A percentile compares a stretch with the other conserved stretches of the same genome.
These are phyloP conservation scores for Monilinia fructicola DNA, from an alignment of 2,329 filamentous ascomycete genomes.

Conservation along the genomic window DNA sequence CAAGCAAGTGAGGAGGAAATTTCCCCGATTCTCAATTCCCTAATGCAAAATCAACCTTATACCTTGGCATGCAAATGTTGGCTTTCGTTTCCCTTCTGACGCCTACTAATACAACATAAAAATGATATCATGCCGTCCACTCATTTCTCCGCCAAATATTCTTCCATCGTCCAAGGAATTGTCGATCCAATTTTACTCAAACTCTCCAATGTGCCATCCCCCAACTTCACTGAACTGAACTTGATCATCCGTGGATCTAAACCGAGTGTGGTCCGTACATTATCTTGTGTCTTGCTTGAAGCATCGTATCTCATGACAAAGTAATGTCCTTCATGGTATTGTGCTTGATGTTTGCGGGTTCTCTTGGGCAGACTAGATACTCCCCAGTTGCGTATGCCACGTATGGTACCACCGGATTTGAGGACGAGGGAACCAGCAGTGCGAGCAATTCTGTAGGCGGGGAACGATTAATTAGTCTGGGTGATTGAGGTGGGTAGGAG, in stretches of 20 bases:
- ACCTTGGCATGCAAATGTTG: slow-evolving; percentile 10
- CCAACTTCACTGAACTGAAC: slow-evolving; percentile 83
- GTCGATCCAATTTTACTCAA: slow-evolving; percentile 39
- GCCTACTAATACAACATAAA: slow-evolving; percentile 24
- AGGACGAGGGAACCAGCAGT: slow-evolving; percentile 83
- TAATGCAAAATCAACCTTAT: slow-evolving; percentile 11
- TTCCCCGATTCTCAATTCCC: slow-evolving; percentile 4
- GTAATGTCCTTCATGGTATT: slow-evolving; percentile 86
- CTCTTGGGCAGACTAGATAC: slow-evolving; percentile 82
- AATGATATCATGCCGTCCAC: slow-evolving; percentile 8
- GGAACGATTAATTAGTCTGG: slow-evolving; percentile 23
- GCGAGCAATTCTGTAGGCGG: slow-evolving; percentile 70
- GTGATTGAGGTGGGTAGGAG: slow-evolving; percentile 11
- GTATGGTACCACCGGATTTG: slow-evolving; percentile 80
- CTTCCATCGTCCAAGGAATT: slow-evolving; percentile 37
- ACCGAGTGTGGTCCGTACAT: slow-evolving; percentile 71
- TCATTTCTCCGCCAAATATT: slow-evolving; percentile 26
- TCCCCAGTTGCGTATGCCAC: slow-evolving; percentile 94
- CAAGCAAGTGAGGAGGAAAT: slow-evolving; percentile 18
- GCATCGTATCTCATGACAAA: slow-evolving; percentile 97
- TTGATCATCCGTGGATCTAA: slow-evolving; percentile 90
- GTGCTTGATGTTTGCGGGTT: slow-evolving; percentile 75
- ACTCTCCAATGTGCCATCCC: slow-evolving; percentile 58
- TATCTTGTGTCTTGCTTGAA: slow-evolving; percentile 68
- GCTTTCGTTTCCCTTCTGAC: slow-evolving; percentile 25